These are phyloP conservation scores for Boletus rubescentipes DNA, from an alignment of 768 basidiomycete species.

Conservation along the genomic window DNA sequence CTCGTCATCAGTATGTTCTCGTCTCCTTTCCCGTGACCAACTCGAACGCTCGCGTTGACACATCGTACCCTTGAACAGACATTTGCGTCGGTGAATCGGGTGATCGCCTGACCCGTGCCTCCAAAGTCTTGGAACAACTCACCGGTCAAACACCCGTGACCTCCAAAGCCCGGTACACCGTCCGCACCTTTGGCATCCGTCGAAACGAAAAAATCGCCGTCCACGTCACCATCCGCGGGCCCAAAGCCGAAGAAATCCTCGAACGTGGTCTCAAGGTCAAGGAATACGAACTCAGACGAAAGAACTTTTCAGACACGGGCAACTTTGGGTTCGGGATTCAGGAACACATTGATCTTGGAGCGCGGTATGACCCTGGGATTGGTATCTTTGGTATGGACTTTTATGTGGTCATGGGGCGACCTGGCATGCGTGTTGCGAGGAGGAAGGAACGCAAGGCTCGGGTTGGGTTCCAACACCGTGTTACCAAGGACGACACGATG, in stretches of 20 bases:
- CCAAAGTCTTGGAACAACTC: constrained; percentile 98
- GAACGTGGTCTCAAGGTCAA: constrained; percentile 99
- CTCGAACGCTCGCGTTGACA: not conserved
- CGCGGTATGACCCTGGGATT: constrained; percentile 96
- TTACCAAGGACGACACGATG: constrained; percentile 96
- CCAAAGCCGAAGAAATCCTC: constrained; percentile 99
- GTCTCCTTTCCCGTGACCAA: not conserved
- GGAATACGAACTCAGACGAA: constrained; percentile 97
- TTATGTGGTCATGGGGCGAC: constrained; percentile 96
- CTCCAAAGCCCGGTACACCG: constrained; percentile 99
- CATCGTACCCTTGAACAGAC: constrained; percentile 50
- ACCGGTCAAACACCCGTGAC: constrained; percentile 99
- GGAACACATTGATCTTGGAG: constrained; percentile 99
- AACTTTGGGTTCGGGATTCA: constrained; percentile 99
- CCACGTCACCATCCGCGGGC: constrained; percentile 97
- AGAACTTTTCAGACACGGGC: constrained; percentile 97
- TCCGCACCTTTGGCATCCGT: constrained; percentile 98
- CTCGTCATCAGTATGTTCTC: constrained; percentile 92
- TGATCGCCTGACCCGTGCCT: constrained; percentile 97
- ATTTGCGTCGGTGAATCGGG: constrained; percentile 99
- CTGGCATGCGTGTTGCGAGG: constrained; percentile 87
- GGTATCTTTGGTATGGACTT: constrained; percentile 99
- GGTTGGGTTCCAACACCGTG: constrained; percentile 84
- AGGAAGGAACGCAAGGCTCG: constrained; percentile 87
- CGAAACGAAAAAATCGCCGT: constrained; percentile 99